Conservation (phyloP, 2,329 filamentous ascomycete genomes). For the Cordyceps farinosa region DNA sequence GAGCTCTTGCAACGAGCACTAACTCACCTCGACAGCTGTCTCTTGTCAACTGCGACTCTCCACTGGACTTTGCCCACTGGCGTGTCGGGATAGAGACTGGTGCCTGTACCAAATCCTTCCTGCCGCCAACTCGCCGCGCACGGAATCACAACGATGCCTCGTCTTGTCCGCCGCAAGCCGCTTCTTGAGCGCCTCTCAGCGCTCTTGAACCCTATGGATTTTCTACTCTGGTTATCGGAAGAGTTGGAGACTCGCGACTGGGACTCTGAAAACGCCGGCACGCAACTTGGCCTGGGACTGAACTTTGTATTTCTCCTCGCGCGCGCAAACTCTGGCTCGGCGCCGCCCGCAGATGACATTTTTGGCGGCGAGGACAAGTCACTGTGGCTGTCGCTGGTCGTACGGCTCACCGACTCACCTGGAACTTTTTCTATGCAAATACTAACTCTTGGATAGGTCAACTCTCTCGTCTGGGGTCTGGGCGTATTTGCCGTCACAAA, state of each 20-base stretch:
- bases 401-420: constrained; percentile 33
- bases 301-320: constrained; percentile 82
- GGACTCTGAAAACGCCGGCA: constrained; percentile 76
- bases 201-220: constrained; percentile 82
- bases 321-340: constrained; percentile 66
- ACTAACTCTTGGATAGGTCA: constrained; percentile 46
- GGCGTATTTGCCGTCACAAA: constrained; percentile 67
- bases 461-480: constrained; percentile 68
- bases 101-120: background rate
- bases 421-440: constrained; percentile 16
- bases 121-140: background rate
- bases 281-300: constrained; percentile 68
- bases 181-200: constrained; percentile 76
- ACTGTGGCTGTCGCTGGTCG: constrained; percentile 60
- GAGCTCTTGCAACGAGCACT: background rate
- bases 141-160: constrained; percentile 52
- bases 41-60: background rate
- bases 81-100: background rate
- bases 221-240: constrained; percentile 85
- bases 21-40: background rate
- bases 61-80: background rate
- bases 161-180: constrained; percentile 76
- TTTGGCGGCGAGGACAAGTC: constrained; percentile 69
- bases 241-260: constrained; percentile 89
- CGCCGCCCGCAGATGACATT: constrained; percentile 67